Conservation (phyloP, 2,329 filamentous ascomycete species). For the Leptoxyphium fumago region DNA sequence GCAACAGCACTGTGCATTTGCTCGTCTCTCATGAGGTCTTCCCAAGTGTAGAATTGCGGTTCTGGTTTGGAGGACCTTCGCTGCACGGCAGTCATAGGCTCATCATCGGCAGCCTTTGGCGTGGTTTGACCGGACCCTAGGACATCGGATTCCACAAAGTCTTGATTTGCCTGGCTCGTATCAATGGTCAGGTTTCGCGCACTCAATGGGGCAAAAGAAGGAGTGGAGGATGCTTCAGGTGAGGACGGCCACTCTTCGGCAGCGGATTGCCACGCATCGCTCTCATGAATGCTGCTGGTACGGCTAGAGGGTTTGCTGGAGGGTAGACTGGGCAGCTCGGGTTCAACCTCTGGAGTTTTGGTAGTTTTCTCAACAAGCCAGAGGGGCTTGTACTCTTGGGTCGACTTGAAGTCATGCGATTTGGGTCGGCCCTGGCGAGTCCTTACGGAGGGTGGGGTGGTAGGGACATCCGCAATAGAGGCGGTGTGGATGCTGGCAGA, state of each 20-base stretch:
- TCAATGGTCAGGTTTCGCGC: conserved; percentile 11
- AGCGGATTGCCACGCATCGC: conserved; percentile 32
- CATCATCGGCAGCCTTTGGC: conserved; percentile 42
- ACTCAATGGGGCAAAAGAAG: background rate
- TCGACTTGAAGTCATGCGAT: conserved; percentile 8
- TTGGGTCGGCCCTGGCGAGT: conserved; percentile 4
- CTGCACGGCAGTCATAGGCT: conserved; percentile 1
- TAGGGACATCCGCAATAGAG: conserved; percentile 2
- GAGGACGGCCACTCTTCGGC: conserved; percentile 19
- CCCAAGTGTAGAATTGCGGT: conserved; percentile 25
- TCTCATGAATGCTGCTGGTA: conserved; percentile 22
- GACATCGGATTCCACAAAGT: conserved; percentile 25
- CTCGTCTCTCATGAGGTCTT: conserved; percentile 21
- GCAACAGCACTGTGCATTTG: conserved; percentile 9
- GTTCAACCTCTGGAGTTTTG: conserved; percentile 28
- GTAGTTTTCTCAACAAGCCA: conserved; percentile 60
- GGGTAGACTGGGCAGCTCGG: conserved; percentile 38
- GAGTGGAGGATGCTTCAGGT: background rate
- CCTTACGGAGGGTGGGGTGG: conserved; percentile 7
- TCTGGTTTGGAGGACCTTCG: conserved; percentile 7
- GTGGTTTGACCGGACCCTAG: conserved; percentile 53
- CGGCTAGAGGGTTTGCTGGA: conserved; percentile 29
- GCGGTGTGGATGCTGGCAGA: conserved; percentile 17
- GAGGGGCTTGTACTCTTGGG: conserved; percentile 59
- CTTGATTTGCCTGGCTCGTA: conserved; percentile 9